Evolutionary conservation across 2,329 filamentous ascomycete genomes (phyloP).

Genomic region (Nigrospora osmanthi): DNA sequence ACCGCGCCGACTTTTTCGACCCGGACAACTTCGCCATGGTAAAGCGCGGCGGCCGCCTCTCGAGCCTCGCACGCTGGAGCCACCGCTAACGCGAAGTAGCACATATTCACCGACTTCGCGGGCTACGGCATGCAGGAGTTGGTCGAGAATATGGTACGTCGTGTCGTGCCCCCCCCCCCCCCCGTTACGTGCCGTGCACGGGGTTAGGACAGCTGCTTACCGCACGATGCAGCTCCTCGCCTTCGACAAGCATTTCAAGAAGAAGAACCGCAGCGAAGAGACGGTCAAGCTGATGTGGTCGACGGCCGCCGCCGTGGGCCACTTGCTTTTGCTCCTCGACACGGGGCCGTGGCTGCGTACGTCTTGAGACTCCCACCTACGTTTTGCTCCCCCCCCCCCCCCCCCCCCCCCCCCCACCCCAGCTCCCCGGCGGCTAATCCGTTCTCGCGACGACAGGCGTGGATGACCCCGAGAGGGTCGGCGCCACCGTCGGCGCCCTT

Average conservation of each 20-base stretch:
- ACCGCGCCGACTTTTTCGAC: constrained; percentile 11
- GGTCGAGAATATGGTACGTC: constrained; percentile 18
- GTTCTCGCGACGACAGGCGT: constrained; percentile 1
- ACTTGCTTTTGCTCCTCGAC: constrained; percentile 10
- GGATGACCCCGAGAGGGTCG: constrained; percentile 7
- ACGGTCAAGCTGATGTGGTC: constrained; percentile 13
- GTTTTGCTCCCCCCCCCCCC: too few relatives aligned
- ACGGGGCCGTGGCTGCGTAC: constrained; percentile 10
- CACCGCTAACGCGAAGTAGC: neutral
- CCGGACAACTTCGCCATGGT: constrained; percentile 19
- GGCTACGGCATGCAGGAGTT: constrained; percentile 19
- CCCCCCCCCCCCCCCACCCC: too few relatives aligned
- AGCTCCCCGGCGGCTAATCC: constrained; percentile 1
- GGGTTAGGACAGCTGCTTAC: neutral
- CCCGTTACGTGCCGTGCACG: neutral
- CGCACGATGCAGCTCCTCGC: constrained; percentile 6
- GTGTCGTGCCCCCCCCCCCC: too few relatives aligned
- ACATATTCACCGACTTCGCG: constrained; percentile 20
- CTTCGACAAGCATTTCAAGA: constrained; percentile 12
- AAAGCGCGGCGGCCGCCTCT: too few relatives aligned
- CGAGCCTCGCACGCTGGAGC: too few relatives aligned
- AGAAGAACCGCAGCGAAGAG: constrained; percentile 11
- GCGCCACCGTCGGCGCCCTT: constrained; percentile 7
- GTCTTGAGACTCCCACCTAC: too few relatives aligned
- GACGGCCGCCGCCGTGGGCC: constrained; percentile 9